phyloP scores from a whole-genome alignment of 305 asterid genomes.

The Solanum hybrid region DNA sequence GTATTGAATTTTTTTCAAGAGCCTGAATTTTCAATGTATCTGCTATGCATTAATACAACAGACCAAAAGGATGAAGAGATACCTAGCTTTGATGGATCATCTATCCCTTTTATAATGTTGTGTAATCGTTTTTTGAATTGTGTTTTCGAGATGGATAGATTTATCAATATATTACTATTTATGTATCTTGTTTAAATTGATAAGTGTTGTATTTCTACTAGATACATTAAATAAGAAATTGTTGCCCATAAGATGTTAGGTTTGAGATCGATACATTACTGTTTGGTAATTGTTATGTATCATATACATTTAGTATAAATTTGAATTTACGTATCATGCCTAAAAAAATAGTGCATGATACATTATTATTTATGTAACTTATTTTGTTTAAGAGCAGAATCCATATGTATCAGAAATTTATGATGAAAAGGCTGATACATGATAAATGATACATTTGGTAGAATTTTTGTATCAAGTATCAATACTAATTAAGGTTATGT shows the following conservation, averaged over 20 bases:
- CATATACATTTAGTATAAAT: not conserved
- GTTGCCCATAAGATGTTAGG: not conserved
- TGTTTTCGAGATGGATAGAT: not conserved
- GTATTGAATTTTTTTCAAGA: not conserved
- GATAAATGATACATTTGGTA: not conserved
- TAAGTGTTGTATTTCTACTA: not conserved
- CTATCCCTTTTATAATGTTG: not conserved
- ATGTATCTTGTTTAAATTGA: not conserved
- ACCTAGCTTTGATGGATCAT: not conserved
- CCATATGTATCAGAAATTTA: not conserved
- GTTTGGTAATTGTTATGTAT: not conserved
- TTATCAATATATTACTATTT: not conserved
- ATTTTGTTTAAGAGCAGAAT: not conserved
- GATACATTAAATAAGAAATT: too few species aligned
- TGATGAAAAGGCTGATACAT: not conserved
- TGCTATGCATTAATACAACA: not conserved
- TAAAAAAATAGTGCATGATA: not conserved
- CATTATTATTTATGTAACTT: not conserved
- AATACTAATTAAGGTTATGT: not conserved
- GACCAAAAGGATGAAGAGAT: not conserved
- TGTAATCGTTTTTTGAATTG: not conserved
- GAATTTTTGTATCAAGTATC: not conserved
- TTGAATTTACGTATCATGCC: not conserved
- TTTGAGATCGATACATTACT: not conserved
- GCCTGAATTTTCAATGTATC: not conserved